Percentiles rank a stretch among this genome's conserved stretches.
These are phyloP conservation scores for Saccharomyces uvarum DNA, from an alignment of 1,139 yeast species.

Conservation along the genomic window DNA sequence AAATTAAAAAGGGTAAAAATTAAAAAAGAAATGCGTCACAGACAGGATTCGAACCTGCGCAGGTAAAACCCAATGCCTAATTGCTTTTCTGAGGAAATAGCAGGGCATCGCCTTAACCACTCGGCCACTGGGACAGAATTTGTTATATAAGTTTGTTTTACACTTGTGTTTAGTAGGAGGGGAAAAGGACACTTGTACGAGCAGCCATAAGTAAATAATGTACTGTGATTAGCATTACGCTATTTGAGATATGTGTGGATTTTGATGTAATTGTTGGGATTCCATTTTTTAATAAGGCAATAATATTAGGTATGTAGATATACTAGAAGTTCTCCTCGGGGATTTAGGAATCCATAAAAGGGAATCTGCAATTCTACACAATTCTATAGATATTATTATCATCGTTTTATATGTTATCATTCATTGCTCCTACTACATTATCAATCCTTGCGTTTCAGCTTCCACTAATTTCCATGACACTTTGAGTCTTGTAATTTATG, in stretches of 20 bases:
- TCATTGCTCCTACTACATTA: no score
- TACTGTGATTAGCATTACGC: background rate
- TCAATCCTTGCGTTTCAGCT: no score
- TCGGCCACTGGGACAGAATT: constrained; percentile 61
- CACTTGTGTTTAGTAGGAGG: background rate
- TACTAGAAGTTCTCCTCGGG: no score
- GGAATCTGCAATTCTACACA: no score
- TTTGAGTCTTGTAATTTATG: no score
- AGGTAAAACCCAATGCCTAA: constrained; percentile 50
- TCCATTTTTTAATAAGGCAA: no score
- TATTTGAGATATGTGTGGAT: background rate
- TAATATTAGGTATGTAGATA: no score
- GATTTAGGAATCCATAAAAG: no score
- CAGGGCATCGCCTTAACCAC: constrained; percentile 88
- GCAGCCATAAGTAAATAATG: background rate
- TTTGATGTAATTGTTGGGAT: no score
- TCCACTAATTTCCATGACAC: no score
- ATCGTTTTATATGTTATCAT: no score
- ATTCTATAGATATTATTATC: no score
- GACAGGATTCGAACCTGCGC: constrained; percentile 63
- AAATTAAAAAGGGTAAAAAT: background rate
- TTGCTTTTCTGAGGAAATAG: constrained; percentile 37
- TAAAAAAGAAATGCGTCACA: constrained; percentile 39
- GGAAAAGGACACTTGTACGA: background rate
- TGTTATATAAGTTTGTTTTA: background rate